Conservation (phyloP, 2,329 filamentous ascomycete genomes). For the Chaetomiaceae sp. region DNA sequence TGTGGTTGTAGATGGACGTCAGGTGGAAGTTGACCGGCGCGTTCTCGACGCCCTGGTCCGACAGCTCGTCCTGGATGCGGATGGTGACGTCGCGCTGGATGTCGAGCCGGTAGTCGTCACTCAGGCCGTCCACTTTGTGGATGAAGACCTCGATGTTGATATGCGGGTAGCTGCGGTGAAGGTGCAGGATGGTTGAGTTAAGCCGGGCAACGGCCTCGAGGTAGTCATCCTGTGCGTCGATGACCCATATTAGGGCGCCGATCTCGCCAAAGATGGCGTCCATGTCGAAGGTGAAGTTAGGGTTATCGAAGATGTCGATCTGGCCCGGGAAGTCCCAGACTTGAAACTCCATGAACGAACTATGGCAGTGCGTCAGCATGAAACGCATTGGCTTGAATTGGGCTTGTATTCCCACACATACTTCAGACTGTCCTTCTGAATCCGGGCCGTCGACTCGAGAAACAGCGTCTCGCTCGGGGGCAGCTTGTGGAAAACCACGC, state of each 20-base stretch:
- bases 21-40: slow-evolving; percentile 91
- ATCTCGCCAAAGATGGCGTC: slow-evolving; percentile 92
- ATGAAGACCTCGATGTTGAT: slow-evolving; percentile 99
- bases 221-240: slow-evolving; percentile 97
- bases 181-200: slow-evolving; percentile 80
- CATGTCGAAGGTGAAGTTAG: slow-evolving; percentile 82
- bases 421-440: slow-evolving; percentile 95
- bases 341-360: slow-evolving; percentile 98
- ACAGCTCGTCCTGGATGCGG: slow-evolving; percentile 91
- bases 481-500: slow-evolving; percentile 98
- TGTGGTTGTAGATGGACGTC: slow-evolving; percentile 97
- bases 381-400: background rate
- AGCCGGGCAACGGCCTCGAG: slow-evolving; percentile 82
- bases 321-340: slow-evolving; percentile 97
- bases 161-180: slow-evolving; percentile 82
- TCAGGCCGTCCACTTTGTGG: slow-evolving; percentile 97
- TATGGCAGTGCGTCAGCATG: slow-evolving; percentile 35
- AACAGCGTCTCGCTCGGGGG: slow-evolving; percentile 94
- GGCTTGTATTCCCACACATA: slow-evolving; percentile 47
- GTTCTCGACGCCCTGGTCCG: slow-evolving; percentile 87
- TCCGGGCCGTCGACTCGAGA: slow-evolving; percentile 86
- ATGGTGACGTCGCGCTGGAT: slow-evolving; percentile 96
- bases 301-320: slow-evolving; percentile 80
- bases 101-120: slow-evolving; percentile 92
- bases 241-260: slow-evolving; percentile 94